These are phyloP conservation scores for Kalanchoe fedtschenkoi DNA, from an alignment of 164 flowering plant genomes.

Conservation along the genomic window DNA sequence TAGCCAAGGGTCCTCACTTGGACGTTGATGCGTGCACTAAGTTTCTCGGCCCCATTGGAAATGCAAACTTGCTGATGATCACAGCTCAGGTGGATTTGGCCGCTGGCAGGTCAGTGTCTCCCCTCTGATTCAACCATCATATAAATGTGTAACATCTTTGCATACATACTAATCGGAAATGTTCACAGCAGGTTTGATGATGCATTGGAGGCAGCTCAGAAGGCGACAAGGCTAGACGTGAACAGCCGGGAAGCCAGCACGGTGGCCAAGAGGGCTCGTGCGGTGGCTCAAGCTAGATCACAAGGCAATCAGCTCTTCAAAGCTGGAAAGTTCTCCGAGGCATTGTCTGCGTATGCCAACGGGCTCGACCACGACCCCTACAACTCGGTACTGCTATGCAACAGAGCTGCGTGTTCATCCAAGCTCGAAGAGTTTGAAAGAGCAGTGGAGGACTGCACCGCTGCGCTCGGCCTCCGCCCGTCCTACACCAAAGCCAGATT, in stretches of 20 bases:
- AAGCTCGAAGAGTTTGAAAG: slow-evolving; percentile 51
- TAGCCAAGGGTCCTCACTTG: slow-evolving; percentile 36
- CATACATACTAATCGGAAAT: neutral
- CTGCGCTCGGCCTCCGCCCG: slow-evolving; percentile 46
- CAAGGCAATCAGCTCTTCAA: slow-evolving; percentile 61
- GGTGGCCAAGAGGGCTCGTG: slow-evolving; percentile 35
- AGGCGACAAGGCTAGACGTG: too few species aligned
- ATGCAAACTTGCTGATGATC: slow-evolving; percentile 31
- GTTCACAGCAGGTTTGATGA: slow-evolving; percentile 44
- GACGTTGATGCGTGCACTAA: slow-evolving; percentile 34
- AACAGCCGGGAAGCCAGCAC: slow-evolving; percentile 34
- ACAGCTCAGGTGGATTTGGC: slow-evolving; percentile 54
- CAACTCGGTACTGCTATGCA: slow-evolving; percentile 56
- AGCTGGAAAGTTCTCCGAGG: slow-evolving; percentile 35
- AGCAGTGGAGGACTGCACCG: slow-evolving; percentile 57
- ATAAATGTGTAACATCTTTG: neutral
- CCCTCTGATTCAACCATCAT: neutral
- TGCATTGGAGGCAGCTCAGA: slow-evolving; percentile 40
- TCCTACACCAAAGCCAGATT: slow-evolving; percentile 52
- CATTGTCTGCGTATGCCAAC: slow-evolving; percentile 46
- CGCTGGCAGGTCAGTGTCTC: slow-evolving; percentile 41
- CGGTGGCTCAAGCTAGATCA: slow-evolving; percentile 44
- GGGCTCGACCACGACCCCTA: slow-evolving; percentile 54
- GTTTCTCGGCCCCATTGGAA: slow-evolving; percentile 47
- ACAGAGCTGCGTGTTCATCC: slow-evolving; percentile 59